Conservation (phyloP, 1,139 yeast species). For the Blastobotrys indianensis region DNA sequence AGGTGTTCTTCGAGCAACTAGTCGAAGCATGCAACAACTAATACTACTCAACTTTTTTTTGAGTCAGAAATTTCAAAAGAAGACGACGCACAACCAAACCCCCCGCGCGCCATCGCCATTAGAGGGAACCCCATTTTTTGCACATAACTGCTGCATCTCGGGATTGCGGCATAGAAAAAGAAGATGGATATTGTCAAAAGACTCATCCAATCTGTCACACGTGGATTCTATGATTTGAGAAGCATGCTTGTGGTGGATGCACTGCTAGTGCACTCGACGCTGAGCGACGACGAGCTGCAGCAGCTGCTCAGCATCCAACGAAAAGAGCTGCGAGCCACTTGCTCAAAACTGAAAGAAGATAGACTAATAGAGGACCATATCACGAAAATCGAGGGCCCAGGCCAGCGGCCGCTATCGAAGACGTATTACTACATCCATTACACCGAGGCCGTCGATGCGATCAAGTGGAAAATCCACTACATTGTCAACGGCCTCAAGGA, state of each 20-base stretch:
- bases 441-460: constrained; percentile 91
- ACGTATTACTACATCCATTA: constrained; percentile 83
- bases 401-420: constrained; percentile 62
- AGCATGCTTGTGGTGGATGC: constrained; percentile 85
- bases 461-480: constrained; percentile 93
- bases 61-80: not conserved
- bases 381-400: constrained; percentile 78
- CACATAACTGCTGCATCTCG: too few species aligned
- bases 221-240: constrained; percentile 86
- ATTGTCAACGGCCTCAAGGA: constrained; percentile 73
- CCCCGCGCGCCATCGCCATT: not conserved
- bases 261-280: constrained; percentile 78
- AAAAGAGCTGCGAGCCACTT: constrained; percentile 77
- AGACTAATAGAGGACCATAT: constrained; percentile 50
- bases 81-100: not conserved
- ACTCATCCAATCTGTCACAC: constrained; percentile 54
- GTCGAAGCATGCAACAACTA: too few species aligned
- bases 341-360: constrained; percentile 80
- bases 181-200: constrained; percentile 36
- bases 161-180: not conserved
- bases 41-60: too few species aligned
- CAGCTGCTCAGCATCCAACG: constrained; percentile 75
- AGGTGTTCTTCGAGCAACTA: too few species aligned
- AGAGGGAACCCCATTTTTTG: not conserved
- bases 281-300: constrained; percentile 89